Evolutionary conservation across 192 early-diverging fungal genomes (phyloP).

Genomic region (Coemansia sp.): DNA sequence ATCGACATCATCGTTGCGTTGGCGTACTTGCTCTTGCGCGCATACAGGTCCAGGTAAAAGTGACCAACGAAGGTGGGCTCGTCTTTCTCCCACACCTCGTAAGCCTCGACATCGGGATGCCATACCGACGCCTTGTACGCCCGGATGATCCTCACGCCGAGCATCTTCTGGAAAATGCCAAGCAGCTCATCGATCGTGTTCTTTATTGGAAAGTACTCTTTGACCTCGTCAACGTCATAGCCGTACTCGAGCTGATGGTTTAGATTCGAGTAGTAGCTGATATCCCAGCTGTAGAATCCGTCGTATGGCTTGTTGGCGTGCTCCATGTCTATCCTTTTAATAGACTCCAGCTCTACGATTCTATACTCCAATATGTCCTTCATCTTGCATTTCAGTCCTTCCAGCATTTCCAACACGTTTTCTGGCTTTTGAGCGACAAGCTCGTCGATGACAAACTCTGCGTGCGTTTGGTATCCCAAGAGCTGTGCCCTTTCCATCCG

Average conservation of each 20-base stretch:
- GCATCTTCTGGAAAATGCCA: constrained; percentile 62
- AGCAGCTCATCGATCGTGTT: constrained; percentile 59
- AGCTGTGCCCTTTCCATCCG: constrained; percentile 53
- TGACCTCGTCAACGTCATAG: constrained; percentile 66
- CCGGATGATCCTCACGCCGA: constrained; percentile 61
- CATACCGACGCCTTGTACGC: constrained; percentile 57
- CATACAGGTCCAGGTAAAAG: constrained; percentile 70
- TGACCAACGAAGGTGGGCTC: constrained; percentile 59
- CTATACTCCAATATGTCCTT: constrained; percentile 53
- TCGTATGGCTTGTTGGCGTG: not conserved
- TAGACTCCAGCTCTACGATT: constrained; percentile 57
- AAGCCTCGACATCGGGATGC: constrained; percentile 70
- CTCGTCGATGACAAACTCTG: constrained; percentile 62
- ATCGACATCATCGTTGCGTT: constrained; percentile 50
- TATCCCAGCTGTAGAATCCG: constrained; percentile 65
- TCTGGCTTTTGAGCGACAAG: constrained; percentile 70
- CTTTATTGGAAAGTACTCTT: constrained; percentile 66
- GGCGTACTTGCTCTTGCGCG: constrained; percentile 60
- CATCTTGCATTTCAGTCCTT: constrained; percentile 18
- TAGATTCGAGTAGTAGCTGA: constrained; percentile 62
- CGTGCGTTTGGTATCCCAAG: constrained; percentile 67
- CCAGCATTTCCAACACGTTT: constrained; percentile 52
- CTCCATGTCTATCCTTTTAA: constrained; percentile 45
- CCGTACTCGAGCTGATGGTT: constrained; percentile 59
- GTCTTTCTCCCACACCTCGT: constrained; percentile 67